These are phyloP conservation scores for Coemansia sp. DNA, from an alignment of 192 early-diverging fungal genomes.

Conservation along the genomic window DNA sequence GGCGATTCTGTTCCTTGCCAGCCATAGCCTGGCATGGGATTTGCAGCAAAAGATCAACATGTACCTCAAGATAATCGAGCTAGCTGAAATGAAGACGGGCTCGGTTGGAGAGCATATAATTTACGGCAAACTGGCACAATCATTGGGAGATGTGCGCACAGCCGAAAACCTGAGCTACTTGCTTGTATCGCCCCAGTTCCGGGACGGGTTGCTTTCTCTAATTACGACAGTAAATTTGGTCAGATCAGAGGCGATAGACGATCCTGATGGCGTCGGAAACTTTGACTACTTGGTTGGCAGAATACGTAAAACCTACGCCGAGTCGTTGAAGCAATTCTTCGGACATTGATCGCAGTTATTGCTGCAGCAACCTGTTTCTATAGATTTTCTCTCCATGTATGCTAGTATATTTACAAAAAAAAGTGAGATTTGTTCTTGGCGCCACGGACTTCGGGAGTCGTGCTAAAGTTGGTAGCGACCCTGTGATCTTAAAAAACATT, in stretches of 20 bases:
- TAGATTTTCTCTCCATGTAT: not conserved
- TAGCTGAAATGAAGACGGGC: conserved; percentile 23
- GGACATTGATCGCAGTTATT: not conserved
- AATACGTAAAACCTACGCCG: conserved; percentile 27
- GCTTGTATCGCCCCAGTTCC: conserved; percentile 29
- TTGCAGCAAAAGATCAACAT: conserved; percentile 34
- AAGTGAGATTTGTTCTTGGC: not conserved
- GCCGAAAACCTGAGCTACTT: conserved; percentile 27
- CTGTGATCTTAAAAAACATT: not conserved
- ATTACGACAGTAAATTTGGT: conserved; percentile 22
- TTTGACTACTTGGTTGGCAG: conserved; percentile 36
- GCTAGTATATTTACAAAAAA: not conserved
- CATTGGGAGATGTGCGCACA: conserved; percentile 30
- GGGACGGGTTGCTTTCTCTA: conserved; percentile 31
- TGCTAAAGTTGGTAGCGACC: not conserved
- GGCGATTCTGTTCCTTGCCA: conserved; percentile 13
- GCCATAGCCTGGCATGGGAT: conserved; percentile 16
- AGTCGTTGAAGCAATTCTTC: conserved; percentile 30
- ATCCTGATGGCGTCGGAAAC: conserved; percentile 27
- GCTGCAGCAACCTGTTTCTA: not conserved
- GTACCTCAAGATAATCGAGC: conserved; percentile 37
- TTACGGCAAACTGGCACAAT: conserved; percentile 35
- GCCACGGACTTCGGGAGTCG: not conserved
- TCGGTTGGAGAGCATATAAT: conserved; percentile 33
- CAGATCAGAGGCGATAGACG: conserved; percentile 30